Evolutionary conservation across 1,284 basidiomycete genomes (phyloP), one percentile per base, ranked within the genome.

Genomic region (Cryptococcus wingfieldii): DNA sequence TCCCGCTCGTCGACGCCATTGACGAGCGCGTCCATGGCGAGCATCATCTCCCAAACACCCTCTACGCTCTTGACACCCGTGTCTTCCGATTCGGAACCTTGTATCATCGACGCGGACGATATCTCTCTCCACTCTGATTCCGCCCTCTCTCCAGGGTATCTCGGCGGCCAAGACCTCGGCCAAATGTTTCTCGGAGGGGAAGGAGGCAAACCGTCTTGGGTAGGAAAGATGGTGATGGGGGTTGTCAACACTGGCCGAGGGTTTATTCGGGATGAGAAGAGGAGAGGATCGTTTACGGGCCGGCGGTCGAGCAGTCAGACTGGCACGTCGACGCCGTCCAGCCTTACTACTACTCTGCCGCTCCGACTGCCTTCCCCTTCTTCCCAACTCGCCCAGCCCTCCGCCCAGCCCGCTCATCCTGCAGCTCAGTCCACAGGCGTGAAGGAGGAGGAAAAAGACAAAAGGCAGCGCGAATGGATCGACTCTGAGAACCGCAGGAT

Each of bases 211-310:
- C 51, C 62, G 7, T 68, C 68, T 37, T 74, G 72, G 72, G 67
- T 74, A 50, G 67, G 70, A 23, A 72, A 72, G 54, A 63, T 75
- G 59, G 71, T 71, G 19, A 70, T 70, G 54, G 72, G 68, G 2
- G 62, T 70, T 3, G 67, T 68, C 14, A 55, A 61, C 31, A 64
- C 63, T 12, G 59, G 61, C 25, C 62, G 59, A 7, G 43, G 57
- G 9, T 62, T 64, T 56, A 55, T 55, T 2, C 57, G 65, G 37
- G 60, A 60, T 19, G 63, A 60, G 13, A 55, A 50, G 28, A 57
- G 58, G 46, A 41, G n/a, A n/a, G 41, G 23, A 5, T 23, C 39
- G 34, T 25, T 19, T 10, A 34, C 31, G 31, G 31, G 31, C 1
- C 6, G 31, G 31, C 6, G 10, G 10, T 1, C 7, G 6, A 34